Percentiles rank a stretch among this genome's conserved stretches.
phyloP scores from a whole-genome alignment of 768 basidiomycete genomes.

The Phaeolepiota aurea region DNA sequence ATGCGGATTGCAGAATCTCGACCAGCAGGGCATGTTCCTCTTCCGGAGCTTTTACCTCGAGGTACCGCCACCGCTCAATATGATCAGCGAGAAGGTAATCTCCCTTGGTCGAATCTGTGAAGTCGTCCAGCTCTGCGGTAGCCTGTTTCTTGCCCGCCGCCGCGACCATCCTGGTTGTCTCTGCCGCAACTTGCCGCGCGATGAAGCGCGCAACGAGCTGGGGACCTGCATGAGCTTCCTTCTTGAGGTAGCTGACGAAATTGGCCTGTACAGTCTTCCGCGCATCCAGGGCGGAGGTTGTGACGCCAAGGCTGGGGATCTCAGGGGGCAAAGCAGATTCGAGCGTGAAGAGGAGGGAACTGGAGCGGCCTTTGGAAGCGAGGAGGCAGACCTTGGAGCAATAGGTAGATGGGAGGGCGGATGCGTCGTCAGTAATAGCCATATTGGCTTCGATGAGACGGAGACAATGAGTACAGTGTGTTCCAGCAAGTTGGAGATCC shows the following conservation, averaged over 20 bases:
- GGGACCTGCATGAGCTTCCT: slow-evolving; percentile 32
- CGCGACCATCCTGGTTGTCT: slow-evolving; percentile 48
- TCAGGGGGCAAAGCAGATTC: slow-evolving; percentile 52
- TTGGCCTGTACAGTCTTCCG: slow-evolving; percentile 54
- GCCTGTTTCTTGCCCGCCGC: slow-evolving; percentile 5
- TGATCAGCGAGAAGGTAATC: slow-evolving; percentile 70
- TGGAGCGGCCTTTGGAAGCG: slow-evolving; percentile 48
- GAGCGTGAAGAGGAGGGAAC: slow-evolving; percentile 63
- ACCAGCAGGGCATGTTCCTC: slow-evolving; percentile 44
- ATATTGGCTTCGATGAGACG: slow-evolving; percentile 40
- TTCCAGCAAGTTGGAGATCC: slow-evolving; percentile 60
- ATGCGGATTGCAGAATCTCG: slow-evolving; percentile 46
- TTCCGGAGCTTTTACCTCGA: slow-evolving; percentile 41
- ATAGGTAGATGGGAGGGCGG: slow-evolving; percentile 53
- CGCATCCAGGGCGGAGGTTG: slow-evolving; percentile 24
- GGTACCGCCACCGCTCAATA: slow-evolving; percentile 63
- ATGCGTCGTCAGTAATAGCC: slow-evolving; percentile 34
- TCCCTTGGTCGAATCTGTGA: slow-evolving; percentile 35
- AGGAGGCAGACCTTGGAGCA: slow-evolving; percentile 66
- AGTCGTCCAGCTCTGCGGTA: slow-evolving; percentile 24
- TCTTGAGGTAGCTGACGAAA: slow-evolving; percentile 47
- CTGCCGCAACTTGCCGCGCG: slow-evolving; percentile 59
- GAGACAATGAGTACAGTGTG: slow-evolving; percentile 70
- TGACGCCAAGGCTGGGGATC: slow-evolving; percentile 18
- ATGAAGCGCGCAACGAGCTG: slow-evolving; percentile 66